A percentile compares a stretch with the other conserved stretches of the same genome.
Conservation (phyloP, 495 filamentous ascomycete species). For the Lepidopterella palustris region DNA sequence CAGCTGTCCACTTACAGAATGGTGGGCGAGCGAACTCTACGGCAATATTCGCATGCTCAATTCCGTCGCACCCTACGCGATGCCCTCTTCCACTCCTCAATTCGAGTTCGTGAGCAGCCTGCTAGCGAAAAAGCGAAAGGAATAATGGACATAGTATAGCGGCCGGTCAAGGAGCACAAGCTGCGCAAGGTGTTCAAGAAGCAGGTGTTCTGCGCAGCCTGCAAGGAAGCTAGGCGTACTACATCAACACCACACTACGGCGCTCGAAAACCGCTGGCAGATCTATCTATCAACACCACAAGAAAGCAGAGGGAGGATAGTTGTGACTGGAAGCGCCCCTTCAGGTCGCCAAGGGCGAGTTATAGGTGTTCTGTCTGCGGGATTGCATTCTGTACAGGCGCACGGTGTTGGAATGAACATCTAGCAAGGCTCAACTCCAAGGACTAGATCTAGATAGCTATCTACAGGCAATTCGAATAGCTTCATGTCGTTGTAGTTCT, state of each 20-base stretch:
- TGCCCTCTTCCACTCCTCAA: neutral
- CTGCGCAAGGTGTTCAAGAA: neutral
- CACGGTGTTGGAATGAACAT: neutral
- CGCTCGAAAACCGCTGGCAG: neutral
- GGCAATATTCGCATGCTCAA: neutral
- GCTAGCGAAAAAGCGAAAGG: neutral
- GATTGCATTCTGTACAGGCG: neutral
- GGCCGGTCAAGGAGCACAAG: neutral
- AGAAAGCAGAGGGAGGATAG: neutral
- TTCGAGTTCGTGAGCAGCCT: neutral
- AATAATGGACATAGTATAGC: slow-evolving; percentile 3
- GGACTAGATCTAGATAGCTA: slow-evolving; percentile 1
- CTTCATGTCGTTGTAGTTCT: neutral
- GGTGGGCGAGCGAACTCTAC: neutral
- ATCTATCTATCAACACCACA: slow-evolving; percentile 1
- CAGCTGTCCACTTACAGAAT: neutral
- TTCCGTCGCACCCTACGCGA: neutral
- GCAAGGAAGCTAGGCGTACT: neutral
- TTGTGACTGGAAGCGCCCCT: neutral
- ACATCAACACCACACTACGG: neutral
- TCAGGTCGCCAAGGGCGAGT: neutral
- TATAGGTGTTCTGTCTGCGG: neutral
- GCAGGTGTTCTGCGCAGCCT: neutral
- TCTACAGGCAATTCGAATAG: neutral
- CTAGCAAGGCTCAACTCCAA: neutral